phyloP scores from a whole-genome alignment of 129 eudicot genomes.

The Scalesia atractyloides region DNA sequence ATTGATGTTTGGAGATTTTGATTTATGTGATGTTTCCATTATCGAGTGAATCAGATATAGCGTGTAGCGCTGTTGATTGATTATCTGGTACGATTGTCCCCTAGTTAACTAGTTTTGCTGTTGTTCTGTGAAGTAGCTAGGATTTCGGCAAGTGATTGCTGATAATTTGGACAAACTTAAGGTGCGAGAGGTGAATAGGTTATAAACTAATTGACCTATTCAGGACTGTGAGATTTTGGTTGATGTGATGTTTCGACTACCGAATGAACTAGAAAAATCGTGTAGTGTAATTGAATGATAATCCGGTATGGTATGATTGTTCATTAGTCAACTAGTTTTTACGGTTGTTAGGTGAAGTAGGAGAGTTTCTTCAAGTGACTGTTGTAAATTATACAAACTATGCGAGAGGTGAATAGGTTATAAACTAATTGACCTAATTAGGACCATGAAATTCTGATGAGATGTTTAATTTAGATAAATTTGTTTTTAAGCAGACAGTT shows the following conservation, averaged over 20 bases:
- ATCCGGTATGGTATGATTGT: neutral
- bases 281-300: conserved; percentile 9
- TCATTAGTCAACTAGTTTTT: too few species aligned
- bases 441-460: conserved; percentile 14
- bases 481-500: conserved; percentile 14
- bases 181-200: too few species aligned
- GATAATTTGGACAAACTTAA: too few species aligned
- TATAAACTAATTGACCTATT: too few species aligned
- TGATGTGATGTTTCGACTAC: too few species aligned
- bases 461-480: conserved; percentile 2
- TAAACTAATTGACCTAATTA: conserved; percentile 18
- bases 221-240: too few species aligned
- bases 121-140: too few species aligned
- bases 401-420: conserved; percentile 24
- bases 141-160: too few species aligned
- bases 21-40: conserved; percentile 12
- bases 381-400: too few species aligned
- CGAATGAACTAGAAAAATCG: too few species aligned
- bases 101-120: neutral
- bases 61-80: neutral
- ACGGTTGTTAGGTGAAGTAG: too few species aligned
- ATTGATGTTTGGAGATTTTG: conserved; percentile 15
- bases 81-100: neutral
- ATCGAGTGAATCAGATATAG: neutral
- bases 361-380: too few species aligned